Base-by-base conservation (phyloP, 352 stramenopile species). In the Pythium phragmitis region DNA sequence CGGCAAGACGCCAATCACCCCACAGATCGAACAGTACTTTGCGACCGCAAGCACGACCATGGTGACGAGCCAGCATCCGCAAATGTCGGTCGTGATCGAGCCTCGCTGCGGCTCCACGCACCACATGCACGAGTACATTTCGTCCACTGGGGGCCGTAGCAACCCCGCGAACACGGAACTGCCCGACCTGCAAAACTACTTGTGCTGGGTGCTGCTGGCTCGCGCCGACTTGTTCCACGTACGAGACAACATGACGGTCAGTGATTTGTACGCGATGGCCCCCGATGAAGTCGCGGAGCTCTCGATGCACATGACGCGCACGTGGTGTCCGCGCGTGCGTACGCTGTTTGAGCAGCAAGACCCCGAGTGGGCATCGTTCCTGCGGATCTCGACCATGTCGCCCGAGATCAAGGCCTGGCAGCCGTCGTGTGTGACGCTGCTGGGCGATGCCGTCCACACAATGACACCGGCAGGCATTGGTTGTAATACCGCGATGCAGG, bases 331-430 rank as follows among this genome's bases (percentile, higher is more conserved):
- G 2, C 59, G 68, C 14, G 65, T 89, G 17, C 79, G 77, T 0
- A 63, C 73, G 19, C 43, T 89, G 0, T 60, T 89, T 8, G 68
- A 80, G 53, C 52, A 74, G 12, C 76, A 88, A 30, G 60, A 68
- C 2, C 70, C 73, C 1, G 73, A 82, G 43, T 84, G 75, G 76
- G 78, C 72, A 51, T 86, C 79, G 9, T 85, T 87, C 67, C 62
- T 88, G n/a, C 78, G 77, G 36, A 77, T 89, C 45, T 88, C 78
- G n/a, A 85, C 70, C 33, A 88, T 82, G 71, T 74, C 75, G 1
- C 80, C 80, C 0, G 73, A 88, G 4, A 77, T 89, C 57, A 70
- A 69, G n/a, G 57, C 65, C 28, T 89, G 80, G 80, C 47, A 73
- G 41, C 76, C 80, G 4, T 77, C 73, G 0, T 56, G 46, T 0